Evolutionary conservation across 1,139 yeast species (phyloP), one percentile per base, ranked within the genome.

Genomic region (Geotrichum bryndzae): DNA sequence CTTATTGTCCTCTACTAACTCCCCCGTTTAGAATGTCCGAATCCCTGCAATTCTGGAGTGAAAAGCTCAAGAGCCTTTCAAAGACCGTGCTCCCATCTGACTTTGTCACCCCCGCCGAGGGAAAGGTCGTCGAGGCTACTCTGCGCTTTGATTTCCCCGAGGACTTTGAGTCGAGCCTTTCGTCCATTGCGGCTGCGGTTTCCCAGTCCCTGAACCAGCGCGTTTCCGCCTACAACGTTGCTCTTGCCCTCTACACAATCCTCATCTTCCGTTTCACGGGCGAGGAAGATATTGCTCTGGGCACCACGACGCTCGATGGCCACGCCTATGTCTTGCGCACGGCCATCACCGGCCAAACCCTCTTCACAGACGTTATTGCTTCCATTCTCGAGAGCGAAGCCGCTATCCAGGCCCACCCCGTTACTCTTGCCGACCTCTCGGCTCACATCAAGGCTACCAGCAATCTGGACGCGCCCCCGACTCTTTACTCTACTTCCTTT

Each of bases 201-300:
- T 63, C 68, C 23, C 60, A 64, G 2, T 53, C 56, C 15, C 25
- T 61, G 29, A 50, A 54, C 27, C 55, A 51, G 31, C 55, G 54
- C 10, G 58, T 59, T 13, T 50, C 66, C 46, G 73, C 73, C 53
- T 88, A 87, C 72, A 72, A 80, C 38, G 74, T 82, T 25, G 85
- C 87, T 0, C 79, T 90, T 63, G 79, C 96, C n/a, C 83, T 83
- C 0, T 89, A 87, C 77, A 84, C 87, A 33, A 84, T 87, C 1
- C 79, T 94, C 62, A 80, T 90, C 51, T 87, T 83, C 74, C 82
- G 98, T 72, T 79, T 90, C 61, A 88, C 97, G 4, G 98, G 97
- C 33, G 98, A 94, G 72, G 97, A 91, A 66, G 98, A 94, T 70
- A 85, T 94, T 60, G 86, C 88, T n/a, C 77, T 94, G 65, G 90